Base-by-base conservation (phyloP, 2,329 filamentous ascomycete species). In the Paecilomyces sp. region DNA sequence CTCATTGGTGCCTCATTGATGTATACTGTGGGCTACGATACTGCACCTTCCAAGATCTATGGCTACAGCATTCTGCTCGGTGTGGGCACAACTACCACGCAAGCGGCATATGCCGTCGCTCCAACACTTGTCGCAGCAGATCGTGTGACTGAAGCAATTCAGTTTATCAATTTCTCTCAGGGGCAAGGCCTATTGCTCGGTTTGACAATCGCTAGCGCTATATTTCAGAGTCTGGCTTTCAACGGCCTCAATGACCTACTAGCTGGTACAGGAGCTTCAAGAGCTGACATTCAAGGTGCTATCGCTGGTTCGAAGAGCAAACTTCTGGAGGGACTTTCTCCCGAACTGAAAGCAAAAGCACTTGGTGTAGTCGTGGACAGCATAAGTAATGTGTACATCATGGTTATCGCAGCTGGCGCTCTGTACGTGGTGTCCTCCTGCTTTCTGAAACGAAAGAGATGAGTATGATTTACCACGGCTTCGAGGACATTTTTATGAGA, bases 81-180 rank as follows among this genome's bases (percentile, higher is more conserved):
- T 12, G 52, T 63, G 15, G 70, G 70, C 1, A 58, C 61, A 7
- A 65, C 57, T 11, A 68, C 58, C 36, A 55, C 60, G 6, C 64
- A 68, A 47, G 61, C 61, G 3, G 62, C 57, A 0, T 71, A 66
- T 57, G 58, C 65, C 1, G 58, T 69, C 15, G 64, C 64, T 1
- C 65, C 66, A 34, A 57, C 62, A 1, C 41, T 62, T 1, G 60
- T 66, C 24, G 9, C 41, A 2, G 25, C 57, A 22, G 25, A 41
- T 54, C n/a, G 53, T 60, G 28, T 56, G 54, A 55, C 56, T 33
- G 2, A 58, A 57, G 3, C 31, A 52, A 71, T 79, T 4, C 74
- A 75, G 1, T 78, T 75, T 63, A 76, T 77, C 53, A 74, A 69
- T 9, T 70, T 69, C 31, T 73, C 70, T 0, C 75, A 77, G 60